Percentiles rank a stretch among this genome's conserved stretches.
Evolutionary conservation across 1,284 basidiomycete species (phyloP).

Genomic region (Pyrrhoderma noxium): DNA sequence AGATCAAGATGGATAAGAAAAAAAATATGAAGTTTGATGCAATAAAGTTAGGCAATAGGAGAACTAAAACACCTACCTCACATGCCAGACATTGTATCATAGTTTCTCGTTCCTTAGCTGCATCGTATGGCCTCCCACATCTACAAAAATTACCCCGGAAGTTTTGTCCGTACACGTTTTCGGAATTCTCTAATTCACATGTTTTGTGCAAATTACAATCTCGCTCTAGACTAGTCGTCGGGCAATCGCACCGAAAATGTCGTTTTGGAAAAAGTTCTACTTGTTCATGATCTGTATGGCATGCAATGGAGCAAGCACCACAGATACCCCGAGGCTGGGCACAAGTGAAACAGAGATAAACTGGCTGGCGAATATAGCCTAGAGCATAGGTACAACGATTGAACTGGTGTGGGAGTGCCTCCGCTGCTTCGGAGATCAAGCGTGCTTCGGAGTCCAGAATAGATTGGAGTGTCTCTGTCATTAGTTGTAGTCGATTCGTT

Average conservation of each 20-base stretch:
- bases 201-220: slow-evolving; percentile 52
- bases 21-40: background rate
- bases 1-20: no score
- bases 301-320: slow-evolving; percentile 74
- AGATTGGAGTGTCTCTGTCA: slow-evolving; percentile 10
- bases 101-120: slow-evolving; percentile 62
- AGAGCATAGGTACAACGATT: slow-evolving; percentile 24
- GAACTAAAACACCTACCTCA: slow-evolving; percentile 47
- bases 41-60: slow-evolving; percentile 6
- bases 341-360: slow-evolving; percentile 72
- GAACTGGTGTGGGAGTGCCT: slow-evolving; percentile 24
- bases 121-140: slow-evolving; percentile 62
- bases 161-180: slow-evolving; percentile 65
- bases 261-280: slow-evolving; percentile 79
- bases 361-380: slow-evolving; percentile 44
- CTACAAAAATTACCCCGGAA: slow-evolving; percentile 64
- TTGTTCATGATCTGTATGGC: slow-evolving; percentile 76
- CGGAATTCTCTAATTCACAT: slow-evolving; percentile 44
- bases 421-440: slow-evolving; percentile 22
- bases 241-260: slow-evolving; percentile 73
- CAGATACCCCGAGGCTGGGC: slow-evolving; percentile 52
- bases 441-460: slow-evolving; percentile 16
- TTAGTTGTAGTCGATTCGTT: no score
- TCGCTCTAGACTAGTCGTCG: slow-evolving; percentile 52
- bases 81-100: slow-evolving; percentile 81